Evolutionary conservation across 495 filamentous ascomycete genomes (phyloP).

Genomic region (Xylaria telfairii): DNA sequence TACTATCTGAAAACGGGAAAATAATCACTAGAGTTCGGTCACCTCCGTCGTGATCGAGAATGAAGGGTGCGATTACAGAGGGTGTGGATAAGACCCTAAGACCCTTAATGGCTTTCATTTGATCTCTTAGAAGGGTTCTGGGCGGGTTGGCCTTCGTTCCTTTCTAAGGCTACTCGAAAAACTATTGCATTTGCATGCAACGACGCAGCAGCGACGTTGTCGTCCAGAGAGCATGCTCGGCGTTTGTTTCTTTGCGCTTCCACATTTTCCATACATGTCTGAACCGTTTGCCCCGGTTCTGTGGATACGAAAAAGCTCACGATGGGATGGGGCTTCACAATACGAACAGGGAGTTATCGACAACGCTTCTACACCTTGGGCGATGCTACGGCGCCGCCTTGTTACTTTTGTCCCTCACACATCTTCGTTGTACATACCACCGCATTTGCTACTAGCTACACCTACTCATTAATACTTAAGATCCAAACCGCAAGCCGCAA

Average conservation of each 20-base stretch:
- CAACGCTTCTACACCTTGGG: not conserved
- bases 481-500: not conserved
- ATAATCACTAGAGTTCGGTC: conserved; percentile 9
- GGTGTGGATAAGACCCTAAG: conserved; percentile 6
- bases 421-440: conserved; percentile 21
- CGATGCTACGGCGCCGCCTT: not conserved
- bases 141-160: conserved; percentile 11
- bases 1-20: not conserved
- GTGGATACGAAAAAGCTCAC: conserved; percentile 1
- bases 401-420: not conserved
- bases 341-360: conserved; percentile 11
- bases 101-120: conserved; percentile 10
- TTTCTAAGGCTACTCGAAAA: conserved; percentile 7
- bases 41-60: not conserved
- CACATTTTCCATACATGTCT: conserved; percentile 11
- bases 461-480: conserved; percentile 24
- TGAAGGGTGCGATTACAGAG: conserved; percentile 17
- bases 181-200: conserved; percentile 24
- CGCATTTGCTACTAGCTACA: conserved; percentile 20
- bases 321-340: not conserved
- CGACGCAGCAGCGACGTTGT: conserved; percentile 2
- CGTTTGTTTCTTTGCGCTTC: conserved; percentile 18
- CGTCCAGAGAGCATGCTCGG: conserved; percentile 21
- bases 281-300: not conserved
- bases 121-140: conserved; percentile 17